Conservation (phyloP, 108 stramenopile genomes). For the Craspedostauros australis region DNA sequence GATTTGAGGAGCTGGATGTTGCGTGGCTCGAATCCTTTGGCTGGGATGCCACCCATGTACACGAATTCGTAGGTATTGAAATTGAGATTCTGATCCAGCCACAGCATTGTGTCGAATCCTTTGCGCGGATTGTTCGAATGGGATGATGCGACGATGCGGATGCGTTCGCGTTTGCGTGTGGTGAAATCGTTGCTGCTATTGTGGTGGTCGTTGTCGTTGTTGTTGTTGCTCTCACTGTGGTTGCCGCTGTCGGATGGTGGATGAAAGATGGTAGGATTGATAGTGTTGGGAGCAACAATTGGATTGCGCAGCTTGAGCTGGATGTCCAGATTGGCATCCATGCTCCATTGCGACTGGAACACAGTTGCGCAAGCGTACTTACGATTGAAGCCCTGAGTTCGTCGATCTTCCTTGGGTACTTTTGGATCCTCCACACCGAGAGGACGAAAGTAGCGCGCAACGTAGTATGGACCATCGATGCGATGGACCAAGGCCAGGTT, state of each 20-base stretch:
- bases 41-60: slow-evolving; percentile 11
- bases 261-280: slow-evolving; percentile 6
- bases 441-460: slow-evolving; percentile 1
- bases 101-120: slow-evolving; percentile 15
- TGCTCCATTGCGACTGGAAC: slow-evolving; percentile 15
- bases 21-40: not conserved
- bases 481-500: slow-evolving; percentile 13
- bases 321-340: slow-evolving; percentile 12
- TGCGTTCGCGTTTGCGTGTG: too few relatives aligned
- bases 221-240: too few relatives aligned
- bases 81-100: slow-evolving; percentile 8
- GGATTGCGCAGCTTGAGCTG: slow-evolving; percentile 13
- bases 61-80: slow-evolving; percentile 4
- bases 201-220: too few relatives aligned
- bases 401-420: slow-evolving; percentile 6
- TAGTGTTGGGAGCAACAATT: slow-evolving; percentile 14
- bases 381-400: slow-evolving; percentile 7
- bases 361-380: slow-evolving; percentile 10
- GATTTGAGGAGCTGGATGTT: not conserved
- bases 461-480: slow-evolving; percentile 17
- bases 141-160: slow-evolving; percentile 15
- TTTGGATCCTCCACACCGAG: not conserved
- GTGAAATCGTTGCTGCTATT: not conserved
- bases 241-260: not conserved
- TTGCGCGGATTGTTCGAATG: slow-evolving; percentile 12